phyloP scores from a whole-genome alignment of 2,329 filamentous ascomycete species.

The Sclerotinia nivalis region DNA sequence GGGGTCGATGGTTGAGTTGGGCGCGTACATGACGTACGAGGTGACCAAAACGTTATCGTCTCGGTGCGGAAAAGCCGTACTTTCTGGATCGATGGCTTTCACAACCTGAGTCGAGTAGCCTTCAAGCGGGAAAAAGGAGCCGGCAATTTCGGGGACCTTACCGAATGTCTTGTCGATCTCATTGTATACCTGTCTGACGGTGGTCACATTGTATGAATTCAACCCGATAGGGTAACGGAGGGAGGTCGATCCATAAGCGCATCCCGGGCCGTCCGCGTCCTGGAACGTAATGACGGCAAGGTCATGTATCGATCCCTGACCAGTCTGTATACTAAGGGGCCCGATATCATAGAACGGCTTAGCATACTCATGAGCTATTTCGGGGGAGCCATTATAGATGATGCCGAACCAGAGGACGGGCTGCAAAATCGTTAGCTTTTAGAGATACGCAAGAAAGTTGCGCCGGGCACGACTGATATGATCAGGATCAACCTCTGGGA shows the following conservation, averaged over 20 bases:
- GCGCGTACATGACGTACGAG: conserved; percentile 9
- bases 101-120: conserved; percentile 14
- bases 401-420: conserved; percentile 11
- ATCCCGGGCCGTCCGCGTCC: conserved; percentile 2
- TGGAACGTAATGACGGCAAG: conserved; percentile 6
- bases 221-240: conserved; percentile 4
- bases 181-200: conserved; percentile 10
- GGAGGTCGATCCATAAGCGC: conserved; percentile 3
- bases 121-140: conserved; percentile 8
- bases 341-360: conserved; percentile 8
- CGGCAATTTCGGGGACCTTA: not conserved
- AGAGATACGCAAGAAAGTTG: not conserved
- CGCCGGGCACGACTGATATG: conserved; percentile 1
- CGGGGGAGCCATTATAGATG: conserved; percentile 12
- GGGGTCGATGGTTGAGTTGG: not conserved
- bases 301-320: conserved; percentile 3
- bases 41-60: conserved; percentile 7
- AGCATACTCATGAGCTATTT: not conserved
- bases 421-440: not conserved
- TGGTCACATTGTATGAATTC: conserved; percentile 5
- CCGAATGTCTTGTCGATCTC: conserved; percentile 4
- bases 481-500: conserved; percentile 10
- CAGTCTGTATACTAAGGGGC: not conserved
- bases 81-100: conserved; percentile 9
- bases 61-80: not conserved